These are phyloP conservation scores for Oryza punctata DNA, from an alignment of 176 grass and related monocot species.

Conservation along the genomic window DNA sequence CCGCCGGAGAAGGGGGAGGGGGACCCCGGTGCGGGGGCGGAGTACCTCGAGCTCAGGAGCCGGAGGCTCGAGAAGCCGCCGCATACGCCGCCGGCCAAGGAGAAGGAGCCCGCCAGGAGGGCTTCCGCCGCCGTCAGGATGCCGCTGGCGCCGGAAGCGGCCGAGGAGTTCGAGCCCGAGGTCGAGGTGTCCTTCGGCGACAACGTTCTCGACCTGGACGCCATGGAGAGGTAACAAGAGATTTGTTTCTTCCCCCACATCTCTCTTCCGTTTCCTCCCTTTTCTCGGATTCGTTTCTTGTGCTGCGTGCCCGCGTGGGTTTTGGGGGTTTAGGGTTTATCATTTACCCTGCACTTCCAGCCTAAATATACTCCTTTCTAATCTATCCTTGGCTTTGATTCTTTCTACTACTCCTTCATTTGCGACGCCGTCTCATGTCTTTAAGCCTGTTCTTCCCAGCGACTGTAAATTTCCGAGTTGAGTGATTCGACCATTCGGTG, in stretches of 20 bases:
- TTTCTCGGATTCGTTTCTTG: not conserved
- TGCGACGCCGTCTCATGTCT: not conserved
- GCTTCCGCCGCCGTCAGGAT: not conserved
- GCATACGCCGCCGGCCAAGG: conserved; percentile 31
- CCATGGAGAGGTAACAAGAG: conserved; percentile 51
- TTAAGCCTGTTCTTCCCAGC: no score
- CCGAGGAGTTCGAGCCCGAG: conserved; percentile 34
- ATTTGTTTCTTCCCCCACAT: not conserved
- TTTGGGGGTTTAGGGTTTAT: conserved; percentile 27
- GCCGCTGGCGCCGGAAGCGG: not conserved
- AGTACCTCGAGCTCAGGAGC: conserved; percentile 83
- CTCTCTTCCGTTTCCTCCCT: not conserved
- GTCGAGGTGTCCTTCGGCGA: conserved; percentile 63
- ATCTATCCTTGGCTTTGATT: not conserved
- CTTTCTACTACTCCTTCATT: not conserved
- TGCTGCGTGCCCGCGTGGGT: not conserved
- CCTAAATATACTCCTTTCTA: not conserved
- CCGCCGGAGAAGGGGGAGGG: conserved; percentile 25
- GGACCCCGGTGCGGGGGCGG: not conserved
- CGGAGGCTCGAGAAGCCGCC: conserved; percentile 77
- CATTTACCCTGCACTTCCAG: not conserved
- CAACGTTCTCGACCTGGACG: conserved; percentile 56
- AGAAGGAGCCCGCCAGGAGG: conserved; percentile 16
- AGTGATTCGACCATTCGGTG: not conserved
- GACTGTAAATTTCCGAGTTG: no score